Base-by-base conservation (phyloP, 306 rosid genomes). In the Lathyrus tuberosus region DNA sequence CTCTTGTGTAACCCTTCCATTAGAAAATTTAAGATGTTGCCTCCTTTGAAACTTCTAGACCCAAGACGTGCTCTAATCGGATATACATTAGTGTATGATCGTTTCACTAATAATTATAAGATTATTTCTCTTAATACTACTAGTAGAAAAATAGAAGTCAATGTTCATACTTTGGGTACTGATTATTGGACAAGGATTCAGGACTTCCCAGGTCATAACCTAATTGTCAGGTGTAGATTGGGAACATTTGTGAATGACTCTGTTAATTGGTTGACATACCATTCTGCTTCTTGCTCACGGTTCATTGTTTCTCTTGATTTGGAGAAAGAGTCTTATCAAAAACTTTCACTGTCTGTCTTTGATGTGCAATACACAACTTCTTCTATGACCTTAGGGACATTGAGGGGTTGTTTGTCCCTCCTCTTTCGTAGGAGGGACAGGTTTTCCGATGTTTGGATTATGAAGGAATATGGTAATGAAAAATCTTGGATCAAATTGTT, bases 211-310 rank as follows among this genome's bases (percentile, higher is more conserved):
- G 28, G 28, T 2, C 2, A 2, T 24, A 0, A 2, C 28, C 28
- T 24, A 2, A 24, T 24, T 24, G 3, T 2, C 2, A 24, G 2
- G 28, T 2, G 3, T 22, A 22, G 24, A 22, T 22, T 22, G 3
- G 13, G 48, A 43, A 12, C 4, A 43, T 43, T 43, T 43, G 6
- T 43, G 48, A 43, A 1, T 12, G 48, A 43, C 48, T 11, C 15
- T 43, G 48, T 43, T 43, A 4, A 43, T 24, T 24, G 26, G 26
- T 24, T 24, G 26, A 2, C 3, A 30, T 0, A 3, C 4, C 0
- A 4, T 30, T 3, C 33, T 0, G 33, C 5, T 4, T 3, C 33
- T 30, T 0, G 5, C 0, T 0, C 47, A 12, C 1, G 0, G 1
- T 3, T 42, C n/a, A 4, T 42, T 12, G 47, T 42, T 42, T 42